These are phyloP conservation scores for Nicotiana rustica DNA, from an alignment of 305 asterid genomes.

Conservation along the genomic window DNA sequence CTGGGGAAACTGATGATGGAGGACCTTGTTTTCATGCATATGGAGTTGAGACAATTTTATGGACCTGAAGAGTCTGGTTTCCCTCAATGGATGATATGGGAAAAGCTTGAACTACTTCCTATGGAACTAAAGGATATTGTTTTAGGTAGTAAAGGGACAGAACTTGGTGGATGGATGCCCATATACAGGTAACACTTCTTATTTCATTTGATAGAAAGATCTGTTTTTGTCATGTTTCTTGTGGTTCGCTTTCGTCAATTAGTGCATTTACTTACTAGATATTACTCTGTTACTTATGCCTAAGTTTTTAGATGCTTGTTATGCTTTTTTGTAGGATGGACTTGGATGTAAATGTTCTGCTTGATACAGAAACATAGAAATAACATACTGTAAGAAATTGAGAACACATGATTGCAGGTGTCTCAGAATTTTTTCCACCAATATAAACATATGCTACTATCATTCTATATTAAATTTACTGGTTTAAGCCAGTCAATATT, in stretches of 20 bases:
- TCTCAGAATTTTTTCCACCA: constrained; percentile 11
- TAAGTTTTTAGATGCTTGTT: background rate
- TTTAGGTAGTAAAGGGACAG: constrained; percentile 66
- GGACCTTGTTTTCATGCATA: constrained; percentile 83
- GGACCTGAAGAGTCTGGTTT: constrained; percentile 64
- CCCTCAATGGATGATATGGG: constrained; percentile 92
- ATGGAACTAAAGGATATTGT: constrained; percentile 57
- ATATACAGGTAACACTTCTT: constrained; percentile 65
- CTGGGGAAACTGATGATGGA: constrained; percentile 85
- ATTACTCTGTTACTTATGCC: background rate
- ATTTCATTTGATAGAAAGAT: constrained; percentile 16
- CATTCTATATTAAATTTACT: constrained; percentile 20
- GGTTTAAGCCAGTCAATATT: constrained; percentile 1
- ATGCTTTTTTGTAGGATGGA: background rate
- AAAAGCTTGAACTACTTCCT: constrained; percentile 76
- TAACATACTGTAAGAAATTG: background rate
- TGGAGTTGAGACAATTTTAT: constrained; percentile 72
- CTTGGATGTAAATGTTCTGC: background rate
- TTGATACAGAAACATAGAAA: background rate
- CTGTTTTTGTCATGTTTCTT: constrained; percentile 6
- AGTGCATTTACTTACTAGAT: background rate
- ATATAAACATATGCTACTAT: background rate
- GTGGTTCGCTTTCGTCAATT: background rate
- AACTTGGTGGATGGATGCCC: constrained; percentile 82
- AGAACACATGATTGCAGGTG: background rate